Evolutionary conservation across 108 stramenopile genomes (phyloP).

Genomic region (Aureococcus anophagefferens): DNA sequence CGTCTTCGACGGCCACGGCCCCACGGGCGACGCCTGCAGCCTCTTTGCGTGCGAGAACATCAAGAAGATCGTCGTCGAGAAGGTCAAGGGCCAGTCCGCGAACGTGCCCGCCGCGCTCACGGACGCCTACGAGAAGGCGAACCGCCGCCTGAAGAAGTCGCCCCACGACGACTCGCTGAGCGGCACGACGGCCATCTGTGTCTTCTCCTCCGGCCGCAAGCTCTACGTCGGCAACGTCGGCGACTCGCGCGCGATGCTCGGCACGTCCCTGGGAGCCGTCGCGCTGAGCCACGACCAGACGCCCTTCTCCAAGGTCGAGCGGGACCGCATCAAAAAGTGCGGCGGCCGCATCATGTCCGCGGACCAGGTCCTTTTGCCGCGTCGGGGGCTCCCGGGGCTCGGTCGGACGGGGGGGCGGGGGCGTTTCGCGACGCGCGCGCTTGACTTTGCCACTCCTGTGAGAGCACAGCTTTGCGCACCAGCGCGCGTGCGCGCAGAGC

Average conservation of each 20-base stretch:
- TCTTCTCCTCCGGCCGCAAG: conserved; percentile 60
- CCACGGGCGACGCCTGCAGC: conserved; percentile 67
- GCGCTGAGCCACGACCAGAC: conserved; percentile 77
- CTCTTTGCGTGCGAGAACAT: conserved; percentile 54
- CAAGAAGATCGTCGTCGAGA: too few species aligned
- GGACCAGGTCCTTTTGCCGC: too few species aligned
- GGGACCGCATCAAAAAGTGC: conserved; percentile 45
- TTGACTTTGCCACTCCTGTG: too few species aligned
- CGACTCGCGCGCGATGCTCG: conserved; percentile 81
- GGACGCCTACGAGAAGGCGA: too few species aligned
- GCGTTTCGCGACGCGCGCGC: too few species aligned
- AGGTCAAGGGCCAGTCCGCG: too few species aligned
- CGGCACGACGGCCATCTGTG: conserved; percentile 83
- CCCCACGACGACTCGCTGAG: conserved; percentile 81
- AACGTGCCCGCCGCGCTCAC: too few species aligned
- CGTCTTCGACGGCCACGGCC: conserved; percentile 81
- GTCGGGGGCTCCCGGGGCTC: too few species aligned
- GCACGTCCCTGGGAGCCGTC: conserved; percentile 35
- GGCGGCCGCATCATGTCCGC: conserved; percentile 63
- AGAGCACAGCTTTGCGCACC: too few species aligned
- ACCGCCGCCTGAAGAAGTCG: too few species aligned
- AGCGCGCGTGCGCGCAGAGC: too few species aligned
- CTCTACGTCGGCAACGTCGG: conserved; percentile 91
- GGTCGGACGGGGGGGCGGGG: too few species aligned
- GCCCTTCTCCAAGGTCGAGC: conserved; percentile 71